These are phyloP conservation scores for Carex littledalei DNA, from an alignment of 176 grass and related monocot genomes.

Conservation along the genomic window DNA sequence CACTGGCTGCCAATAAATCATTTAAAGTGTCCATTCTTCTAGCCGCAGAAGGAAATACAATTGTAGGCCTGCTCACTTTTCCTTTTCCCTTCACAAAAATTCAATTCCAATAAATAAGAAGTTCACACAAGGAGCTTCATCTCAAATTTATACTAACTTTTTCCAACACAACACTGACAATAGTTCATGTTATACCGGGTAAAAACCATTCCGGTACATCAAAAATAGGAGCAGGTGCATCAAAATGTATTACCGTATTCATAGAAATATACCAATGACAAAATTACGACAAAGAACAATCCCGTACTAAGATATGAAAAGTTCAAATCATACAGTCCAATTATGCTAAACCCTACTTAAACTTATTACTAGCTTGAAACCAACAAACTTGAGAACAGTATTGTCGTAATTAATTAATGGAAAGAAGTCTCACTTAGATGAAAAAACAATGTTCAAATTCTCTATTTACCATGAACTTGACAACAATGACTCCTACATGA, in stretches of 20 bases:
- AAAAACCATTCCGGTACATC: background rate
- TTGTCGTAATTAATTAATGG: background rate
- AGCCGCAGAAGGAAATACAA: slow-evolving; percentile 76
- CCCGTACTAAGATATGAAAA: background rate
- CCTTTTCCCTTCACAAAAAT: slow-evolving; percentile 41
- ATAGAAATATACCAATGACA: background rate
- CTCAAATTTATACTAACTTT: background rate
- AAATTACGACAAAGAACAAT: background rate
- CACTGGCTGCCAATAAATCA: slow-evolving; percentile 87
- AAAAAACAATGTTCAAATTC: background rate
- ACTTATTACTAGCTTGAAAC: background rate
- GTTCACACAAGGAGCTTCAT: background rate
- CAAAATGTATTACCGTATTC: background rate
- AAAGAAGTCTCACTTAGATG: background rate
- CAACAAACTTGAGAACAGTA: no score
- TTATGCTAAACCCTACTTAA: background rate
- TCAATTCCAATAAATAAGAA: background rate
- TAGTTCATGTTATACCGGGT: background rate
- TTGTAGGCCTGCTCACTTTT: slow-evolving; percentile 52
- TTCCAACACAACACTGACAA: background rate
- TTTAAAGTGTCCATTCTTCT: slow-evolving; percentile 97
- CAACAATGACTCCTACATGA: background rate
- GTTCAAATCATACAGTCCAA: background rate
- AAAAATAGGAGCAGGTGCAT: background rate
- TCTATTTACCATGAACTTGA: background rate